Base-by-base conservation (phyloP, 371 early-diverging fungal species). In the Rhizopus arrhizus region DNA sequence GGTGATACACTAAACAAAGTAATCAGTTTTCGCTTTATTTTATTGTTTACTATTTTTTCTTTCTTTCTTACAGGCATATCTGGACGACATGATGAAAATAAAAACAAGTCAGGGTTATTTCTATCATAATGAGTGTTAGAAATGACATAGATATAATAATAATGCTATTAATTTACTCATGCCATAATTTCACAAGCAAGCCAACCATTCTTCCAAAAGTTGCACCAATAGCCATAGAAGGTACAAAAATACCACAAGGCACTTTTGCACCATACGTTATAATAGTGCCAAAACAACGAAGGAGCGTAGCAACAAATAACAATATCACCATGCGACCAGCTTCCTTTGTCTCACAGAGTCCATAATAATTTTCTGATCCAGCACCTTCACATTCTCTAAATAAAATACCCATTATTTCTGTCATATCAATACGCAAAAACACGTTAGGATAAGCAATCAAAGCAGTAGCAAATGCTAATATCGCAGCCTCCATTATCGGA, bases 181-280 rank as follows among this genome's bases (percentile, higher is more conserved):
- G 78, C 81, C 81, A 81, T 40, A 73, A 57, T 59, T 93, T 87
- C 31, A 94, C 89, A 8, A 90, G 46, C 35, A 96, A 81, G 4
- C 97, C 99, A 34, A 97, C 64, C 79, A 93, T 86, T 12, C 99
- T 84, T 1, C 99, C 99, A 76, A 90, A 90, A 7, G 89, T 85
- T 1, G 97, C 98, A 4, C 99, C 99, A 42, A 95, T 89, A 1
- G 91, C 93, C 96, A 98, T 96, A 33, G 93, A 89, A 0, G 97
- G 97, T 32, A 95, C 90, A 70, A 97, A 97, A 6, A 95, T 91
- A 55, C 99, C 98, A 52, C 92, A 91, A 12, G 99, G 98, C 1
- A 96, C 87, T 43, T 76, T 81, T 64, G 86, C 77, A 12, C 95
- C 95, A 66, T 92, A 94, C 5, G 94, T 81, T 22, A 91, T 62